Base-by-base conservation (phyloP, 2,329 filamentous ascomycete species). In the Aspergillus sp. region DNA sequence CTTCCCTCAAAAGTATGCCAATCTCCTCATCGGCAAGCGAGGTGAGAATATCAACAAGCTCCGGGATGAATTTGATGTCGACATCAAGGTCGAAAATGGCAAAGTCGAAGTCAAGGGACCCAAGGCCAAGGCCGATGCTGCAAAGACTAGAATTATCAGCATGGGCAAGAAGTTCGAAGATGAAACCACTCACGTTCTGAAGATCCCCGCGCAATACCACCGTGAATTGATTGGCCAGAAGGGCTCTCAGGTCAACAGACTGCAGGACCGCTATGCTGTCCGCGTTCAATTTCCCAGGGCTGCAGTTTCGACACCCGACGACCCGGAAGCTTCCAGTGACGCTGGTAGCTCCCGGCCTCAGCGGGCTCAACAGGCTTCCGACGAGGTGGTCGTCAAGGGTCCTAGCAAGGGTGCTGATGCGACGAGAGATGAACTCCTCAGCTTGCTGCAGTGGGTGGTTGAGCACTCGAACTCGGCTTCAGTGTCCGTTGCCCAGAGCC, bases 101-200 rank as follows among this genome's bases (percentile, higher is more conserved):
- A 90, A 90, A 69, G 89, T 97, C 39, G 89, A 95, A 68, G 82
- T 98, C 56, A 96, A 94, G 75, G 93, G 94, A 27, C 91, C 93
- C 39, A 88, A 94, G 71, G 88, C 89, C 40, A 97, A 97, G 76
- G 89, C 90, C 1, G 90, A 95, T 65, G 82, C 83, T 39, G 89
- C 88, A 51, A 93, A 87, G 67, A 73, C 83, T 33, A 83, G 95
- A 60, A 96, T 98, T 54, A 74, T 83, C 50, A 78, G 82, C 33
- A 73, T 96, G 52, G 85, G 81, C 33, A 89, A 86, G 65, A 87
- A 87, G 63, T 79, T 95, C 58, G 90, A 94, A 42, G 93, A 98
- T 58, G 93, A 98, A 72, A 83, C 86, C 5, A 95, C 85, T 1
- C 85, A 95, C 65, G 74, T 82, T 9, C 76, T 98, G 43, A 95